Percentiles rank a stretch among this genome's conserved stretches.
Conservation (phyloP, 805 yeast species). For the Kluyveromyces dobzhanskii region DNA sequence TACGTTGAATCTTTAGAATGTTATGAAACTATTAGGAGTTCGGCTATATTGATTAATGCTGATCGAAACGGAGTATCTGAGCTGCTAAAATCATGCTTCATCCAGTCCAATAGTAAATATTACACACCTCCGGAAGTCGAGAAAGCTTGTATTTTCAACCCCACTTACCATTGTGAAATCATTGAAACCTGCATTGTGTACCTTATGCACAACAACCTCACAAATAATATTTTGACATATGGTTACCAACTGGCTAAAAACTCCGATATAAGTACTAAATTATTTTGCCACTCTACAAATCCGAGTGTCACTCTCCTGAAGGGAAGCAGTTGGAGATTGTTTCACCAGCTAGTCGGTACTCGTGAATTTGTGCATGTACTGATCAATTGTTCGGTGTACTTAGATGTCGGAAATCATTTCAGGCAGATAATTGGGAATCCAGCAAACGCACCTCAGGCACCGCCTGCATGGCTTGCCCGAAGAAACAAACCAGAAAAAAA, state of each 20-base stretch:
- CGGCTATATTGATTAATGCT: not conserved
- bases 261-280: conserved; percentile 19
- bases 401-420: conserved; percentile 6
- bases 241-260: conserved; percentile 36
- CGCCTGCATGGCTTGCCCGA: conserved; percentile 2
- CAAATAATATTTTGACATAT: conserved; percentile 32
- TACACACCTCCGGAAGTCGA: not conserved
- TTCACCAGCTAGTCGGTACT: conserved; percentile 35
- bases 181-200: conserved; percentile 35
- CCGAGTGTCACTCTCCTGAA: conserved; percentile 36
- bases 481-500: no score
- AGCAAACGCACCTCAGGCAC: conserved; percentile 12
- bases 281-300: conserved; percentile 31
- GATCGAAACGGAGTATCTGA: not conserved
- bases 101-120: not conserved
- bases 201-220: conserved; percentile 22
- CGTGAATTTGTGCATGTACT: conserved; percentile 33
- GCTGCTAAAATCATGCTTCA: not conserved
- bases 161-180: conserved; percentile 24
- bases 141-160: conserved; percentile 4
- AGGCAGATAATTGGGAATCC: conserved; percentile 20
- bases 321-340: conserved; percentile 34
- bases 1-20: not conserved
- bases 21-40: no score
- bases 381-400: conserved; percentile 29